Evolutionary conservation across 306 rosid species (phyloP).

Genomic region (Sphenostylis stenocarpa): DNA sequence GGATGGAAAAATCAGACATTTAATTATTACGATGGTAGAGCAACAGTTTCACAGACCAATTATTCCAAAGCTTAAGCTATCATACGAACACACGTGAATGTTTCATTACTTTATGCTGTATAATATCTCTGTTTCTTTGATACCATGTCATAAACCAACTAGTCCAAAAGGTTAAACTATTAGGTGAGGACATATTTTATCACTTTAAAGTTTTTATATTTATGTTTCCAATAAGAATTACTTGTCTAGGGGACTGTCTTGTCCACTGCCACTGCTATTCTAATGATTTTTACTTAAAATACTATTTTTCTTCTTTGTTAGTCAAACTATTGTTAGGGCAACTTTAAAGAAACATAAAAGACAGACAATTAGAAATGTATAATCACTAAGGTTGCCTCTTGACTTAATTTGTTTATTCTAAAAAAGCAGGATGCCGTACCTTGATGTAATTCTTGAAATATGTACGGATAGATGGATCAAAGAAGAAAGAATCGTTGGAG

Average conservation of each 20-base stretch:
- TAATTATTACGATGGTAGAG: neutral
- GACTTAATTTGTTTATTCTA: neutral
- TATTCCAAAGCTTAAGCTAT: neutral
- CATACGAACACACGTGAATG: neutral
- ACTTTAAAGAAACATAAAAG: neutral
- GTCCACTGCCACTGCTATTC: neutral
- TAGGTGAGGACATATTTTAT: neutral
- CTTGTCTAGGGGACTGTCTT: neutral
- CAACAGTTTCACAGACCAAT: neutral
- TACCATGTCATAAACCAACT: neutral
- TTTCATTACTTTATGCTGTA: neutral
- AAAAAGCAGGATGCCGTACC: conserved; percentile 44
- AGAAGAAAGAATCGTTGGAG: conserved; percentile 96
- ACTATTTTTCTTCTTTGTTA: neutral
- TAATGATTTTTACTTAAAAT: neutral
- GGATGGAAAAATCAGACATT: neutral
- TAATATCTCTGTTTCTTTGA: neutral
- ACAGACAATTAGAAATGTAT: neutral
- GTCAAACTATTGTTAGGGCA: neutral
- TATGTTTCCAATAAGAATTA: neutral
- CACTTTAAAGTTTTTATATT: neutral
- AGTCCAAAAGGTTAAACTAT: neutral
- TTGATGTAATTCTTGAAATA: conserved; percentile 84
- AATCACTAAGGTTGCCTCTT: neutral
- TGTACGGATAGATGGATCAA: conserved; percentile 78